These are phyloP conservation scores for Phytopythium oedochilum DNA, from an alignment of 352 stramenopile genomes.

Conservation along the genomic window DNA sequence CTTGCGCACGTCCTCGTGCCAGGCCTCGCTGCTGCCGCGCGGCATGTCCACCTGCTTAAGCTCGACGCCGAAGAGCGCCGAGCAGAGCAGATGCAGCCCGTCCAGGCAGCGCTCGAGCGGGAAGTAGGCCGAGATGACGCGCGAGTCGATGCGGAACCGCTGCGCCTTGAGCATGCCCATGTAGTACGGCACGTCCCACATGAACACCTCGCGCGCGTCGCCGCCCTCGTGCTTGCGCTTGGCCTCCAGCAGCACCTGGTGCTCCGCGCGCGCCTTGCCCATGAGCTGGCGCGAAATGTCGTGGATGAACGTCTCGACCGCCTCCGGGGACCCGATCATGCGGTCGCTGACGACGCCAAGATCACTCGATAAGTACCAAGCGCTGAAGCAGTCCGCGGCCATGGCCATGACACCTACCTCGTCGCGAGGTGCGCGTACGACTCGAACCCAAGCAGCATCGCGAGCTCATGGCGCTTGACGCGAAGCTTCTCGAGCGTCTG, in stretches of 20 bases:
- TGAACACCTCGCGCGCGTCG: slow-evolving; percentile 53
- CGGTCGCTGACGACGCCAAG: slow-evolving; percentile 44
- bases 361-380: no score
- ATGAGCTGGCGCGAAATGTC: slow-evolving; percentile 62
- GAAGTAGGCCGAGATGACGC: slow-evolving; percentile 86
- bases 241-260: slow-evolving; percentile 44
- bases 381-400: no score
- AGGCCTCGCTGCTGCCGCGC: slow-evolving; percentile 69
- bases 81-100: slow-evolving; percentile 86
- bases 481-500: slow-evolving; percentile 87
- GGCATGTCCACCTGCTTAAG: slow-evolving; percentile 79
- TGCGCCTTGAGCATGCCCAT: slow-evolving; percentile 83
- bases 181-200: slow-evolving; percentile 96
- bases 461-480: slow-evolving; percentile 84
- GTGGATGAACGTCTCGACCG: slow-evolving; percentile 60
- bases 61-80: slow-evolving; percentile 88
- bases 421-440: slow-evolving; percentile 89
- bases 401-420: no score
- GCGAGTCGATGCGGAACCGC: slow-evolving; percentile 69
- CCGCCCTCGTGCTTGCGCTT: slow-evolving; percentile 61
- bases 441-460: slow-evolving; percentile 83
- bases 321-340: slow-evolving; percentile 77
- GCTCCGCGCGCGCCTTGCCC: slow-evolving; percentile 60
- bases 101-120: slow-evolving; percentile 90
- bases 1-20: slow-evolving; percentile 88